phyloP scores from a whole-genome alignment of 768 basidiomycete species.

The Russula foetens region DNA sequence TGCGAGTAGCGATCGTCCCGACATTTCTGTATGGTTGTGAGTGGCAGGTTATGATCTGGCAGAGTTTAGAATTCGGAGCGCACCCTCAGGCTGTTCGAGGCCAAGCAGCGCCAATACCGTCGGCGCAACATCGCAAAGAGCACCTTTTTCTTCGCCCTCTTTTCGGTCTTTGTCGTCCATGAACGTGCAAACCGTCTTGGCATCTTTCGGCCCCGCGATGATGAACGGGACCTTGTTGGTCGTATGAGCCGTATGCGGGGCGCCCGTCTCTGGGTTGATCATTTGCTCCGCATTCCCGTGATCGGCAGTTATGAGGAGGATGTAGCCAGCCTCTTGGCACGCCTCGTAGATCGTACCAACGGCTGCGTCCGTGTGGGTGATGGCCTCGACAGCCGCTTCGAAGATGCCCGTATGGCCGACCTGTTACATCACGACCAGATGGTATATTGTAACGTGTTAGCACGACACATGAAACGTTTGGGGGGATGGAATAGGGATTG shows the following conservation, averaged over 20 bases:
- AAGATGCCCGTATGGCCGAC: constrained; percentile 90
- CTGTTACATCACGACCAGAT: constrained; percentile 26
- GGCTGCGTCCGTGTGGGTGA: constrained; percentile 81
- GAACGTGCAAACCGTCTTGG: constrained; percentile 45
- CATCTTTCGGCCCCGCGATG: constrained; percentile 49
- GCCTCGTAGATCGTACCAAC: constrained; percentile 85
- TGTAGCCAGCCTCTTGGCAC: constrained; percentile 77
- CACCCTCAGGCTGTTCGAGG: constrained; percentile 61
- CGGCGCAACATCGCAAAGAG: constrained; percentile 86
- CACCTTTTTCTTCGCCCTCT: constrained; percentile 55
- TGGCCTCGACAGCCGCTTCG: constrained; percentile 86
- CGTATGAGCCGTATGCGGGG: constrained; percentile 88
- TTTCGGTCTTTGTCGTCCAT: constrained; percentile 40
- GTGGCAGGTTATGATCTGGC: neutral
- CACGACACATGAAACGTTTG: no score
- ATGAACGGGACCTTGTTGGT: constrained; percentile 90
- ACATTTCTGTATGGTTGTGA: constrained; percentile 33
- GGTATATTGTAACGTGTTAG: no score
- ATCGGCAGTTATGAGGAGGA: constrained; percentile 84
- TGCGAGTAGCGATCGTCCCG: constrained; percentile 45
- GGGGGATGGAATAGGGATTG: no score
- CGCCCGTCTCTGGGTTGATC: constrained; percentile 74
- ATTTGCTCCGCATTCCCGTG: constrained; percentile 97
- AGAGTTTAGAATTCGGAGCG: constrained; percentile 20
- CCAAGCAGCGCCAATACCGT: constrained; percentile 78